Percentiles rank a stretch among this genome's conserved stretches.
Evolutionary conservation across 2,329 filamentous ascomycete species (phyloP).

Genomic region (Verticillium tricorpus): DNA sequence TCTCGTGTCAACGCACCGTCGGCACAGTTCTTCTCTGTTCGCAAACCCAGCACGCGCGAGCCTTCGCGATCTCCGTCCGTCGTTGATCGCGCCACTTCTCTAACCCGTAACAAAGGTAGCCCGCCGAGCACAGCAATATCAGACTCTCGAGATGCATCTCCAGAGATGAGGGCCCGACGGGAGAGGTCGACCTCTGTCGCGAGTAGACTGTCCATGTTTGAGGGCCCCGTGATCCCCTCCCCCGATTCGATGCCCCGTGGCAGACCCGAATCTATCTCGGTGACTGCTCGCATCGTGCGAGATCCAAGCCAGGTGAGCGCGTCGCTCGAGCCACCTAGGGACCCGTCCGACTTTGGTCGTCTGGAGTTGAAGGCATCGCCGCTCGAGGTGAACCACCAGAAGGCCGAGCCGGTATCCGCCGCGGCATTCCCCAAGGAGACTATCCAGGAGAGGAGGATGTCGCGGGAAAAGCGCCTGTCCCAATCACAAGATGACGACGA

Average conservation of each 20-base stretch:
- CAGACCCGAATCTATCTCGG: slow-evolving; percentile 74
- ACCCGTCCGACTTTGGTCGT: slow-evolving; percentile 38
- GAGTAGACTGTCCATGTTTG: slow-evolving; percentile 52
- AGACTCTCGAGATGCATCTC: slow-evolving; percentile 41
- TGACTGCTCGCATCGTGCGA: slow-evolving; percentile 78
- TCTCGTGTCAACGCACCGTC: slow-evolving; percentile 27
- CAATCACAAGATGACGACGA: slow-evolving; percentile 28
- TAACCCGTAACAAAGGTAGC: slow-evolving; percentile 22
- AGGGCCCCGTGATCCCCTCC: slow-evolving; percentile 21
- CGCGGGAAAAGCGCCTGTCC: slow-evolving; percentile 33
- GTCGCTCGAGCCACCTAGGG: slow-evolving; percentile 34
- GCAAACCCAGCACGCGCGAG: slow-evolving; percentile 35
- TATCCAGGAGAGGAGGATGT: slow-evolving; percentile 43
- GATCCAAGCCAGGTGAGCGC: slow-evolving; percentile 46
- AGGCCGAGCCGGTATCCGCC: slow-evolving; percentile 23
- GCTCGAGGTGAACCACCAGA: slow-evolving; percentile 53
- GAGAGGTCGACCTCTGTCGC: slow-evolving; percentile 51
- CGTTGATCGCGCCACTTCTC: slow-evolving; percentile 36
- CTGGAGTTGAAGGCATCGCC: slow-evolving; percentile 56
- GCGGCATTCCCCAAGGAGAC: slow-evolving; percentile 32
- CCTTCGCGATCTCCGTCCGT: slow-evolving; percentile 41
- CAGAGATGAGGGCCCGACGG: slow-evolving; percentile 34
- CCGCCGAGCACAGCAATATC: slow-evolving; percentile 30
- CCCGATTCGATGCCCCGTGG: slow-evolving; percentile 35
- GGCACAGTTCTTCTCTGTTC: slow-evolving; percentile 57